phyloP scores from a whole-genome alignment of 2,329 filamentous ascomycete genomes.

The Aspergillus sp. region DNA sequence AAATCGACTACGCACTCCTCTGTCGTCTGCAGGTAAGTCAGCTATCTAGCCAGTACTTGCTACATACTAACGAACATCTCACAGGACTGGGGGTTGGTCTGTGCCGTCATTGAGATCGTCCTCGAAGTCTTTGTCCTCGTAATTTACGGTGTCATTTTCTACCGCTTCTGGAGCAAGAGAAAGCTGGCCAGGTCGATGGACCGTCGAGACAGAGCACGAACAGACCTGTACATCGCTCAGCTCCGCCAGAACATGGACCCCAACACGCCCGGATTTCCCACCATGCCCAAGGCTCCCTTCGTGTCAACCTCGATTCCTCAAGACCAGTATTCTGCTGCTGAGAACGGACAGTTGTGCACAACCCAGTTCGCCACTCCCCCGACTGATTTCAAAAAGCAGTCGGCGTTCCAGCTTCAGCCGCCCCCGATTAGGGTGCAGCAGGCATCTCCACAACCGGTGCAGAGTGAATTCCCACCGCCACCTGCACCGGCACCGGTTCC shows the following conservation, averaged over 20 bases:
- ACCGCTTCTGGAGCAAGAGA: slow-evolving; percentile 95
- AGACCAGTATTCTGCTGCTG: slow-evolving; percentile 52
- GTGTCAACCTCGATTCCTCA: slow-evolving; percentile 38
- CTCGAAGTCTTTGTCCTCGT: slow-evolving; percentile 87
- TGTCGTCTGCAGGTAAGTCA: slow-evolving; percentile 77
- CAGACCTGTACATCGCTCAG: slow-evolving; percentile 89
- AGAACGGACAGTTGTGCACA: slow-evolving; percentile 54
- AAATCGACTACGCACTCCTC: slow-evolving; percentile 84
- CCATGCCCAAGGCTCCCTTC: slow-evolving; percentile 59
- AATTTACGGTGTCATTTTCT: slow-evolving; percentile 94
- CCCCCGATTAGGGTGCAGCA: slow-evolving; percentile 77
- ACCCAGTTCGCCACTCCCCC: slow-evolving; percentile 61
- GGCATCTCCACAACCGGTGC: slow-evolving; percentile 70
- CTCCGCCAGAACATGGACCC: slow-evolving; percentile 83
- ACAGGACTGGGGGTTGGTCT: slow-evolving; percentile 92
- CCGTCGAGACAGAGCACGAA: slow-evolving; percentile 86
- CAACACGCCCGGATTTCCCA: slow-evolving; percentile 87
- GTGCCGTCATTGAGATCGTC: slow-evolving; percentile 94
- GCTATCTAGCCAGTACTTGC: slow-evolving; percentile 1
- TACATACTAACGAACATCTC: slow-evolving; percentile 28
- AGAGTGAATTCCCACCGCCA: slow-evolving; percentile 61
- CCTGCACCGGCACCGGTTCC: slow-evolving; percentile 37
- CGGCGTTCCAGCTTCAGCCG: slow-evolving; percentile 82
- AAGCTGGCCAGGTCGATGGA: slow-evolving; percentile 97
- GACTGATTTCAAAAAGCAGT: slow-evolving; percentile 59